Conservation (phyloP, 2,329 filamentous ascomycete species). For the Clonostachys byssicola region DNA sequence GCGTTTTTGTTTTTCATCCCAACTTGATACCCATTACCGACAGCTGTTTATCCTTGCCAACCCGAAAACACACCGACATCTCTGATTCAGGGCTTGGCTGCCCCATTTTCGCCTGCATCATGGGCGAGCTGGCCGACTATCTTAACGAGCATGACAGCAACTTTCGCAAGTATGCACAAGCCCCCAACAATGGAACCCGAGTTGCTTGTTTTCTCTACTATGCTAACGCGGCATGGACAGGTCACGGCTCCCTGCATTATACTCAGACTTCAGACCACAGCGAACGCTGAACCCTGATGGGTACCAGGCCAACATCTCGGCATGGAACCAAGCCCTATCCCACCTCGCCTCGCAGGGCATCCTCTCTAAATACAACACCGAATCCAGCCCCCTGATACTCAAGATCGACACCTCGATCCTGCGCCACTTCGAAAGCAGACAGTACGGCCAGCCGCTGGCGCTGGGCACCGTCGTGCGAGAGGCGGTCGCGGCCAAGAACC, state of each 20-base stretch:
- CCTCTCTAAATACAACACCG: constrained; percentile 32
- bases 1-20: no score
- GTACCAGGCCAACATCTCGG: constrained; percentile 73
- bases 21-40: no score
- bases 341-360: constrained; percentile 61
- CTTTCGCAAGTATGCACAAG: constrained; percentile 47
- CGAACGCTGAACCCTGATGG: constrained; percentile 78
- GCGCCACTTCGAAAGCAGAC: constrained; percentile 66
- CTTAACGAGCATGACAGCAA: constrained; percentile 56
- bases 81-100: background rate
- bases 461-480: constrained; percentile 76
- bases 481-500: constrained; percentile 61
- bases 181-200: background rate
- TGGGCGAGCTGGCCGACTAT: constrained; percentile 67
- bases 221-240: constrained; percentile 28
- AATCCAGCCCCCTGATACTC: constrained; percentile 45
- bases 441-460: constrained; percentile 78
- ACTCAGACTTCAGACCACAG: constrained; percentile 79
- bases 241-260: constrained; percentile 77
- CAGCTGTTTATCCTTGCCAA: no score
- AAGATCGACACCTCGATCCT: constrained; percentile 60
- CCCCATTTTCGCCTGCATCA: constrained; percentile 21
- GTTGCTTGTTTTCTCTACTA: no score
- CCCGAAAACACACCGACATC: background rate
- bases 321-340: constrained; percentile 75